phyloP scores from a whole-genome alignment of 2,329 filamentous ascomycete genomes.

The Exophiala spinifera region DNA sequence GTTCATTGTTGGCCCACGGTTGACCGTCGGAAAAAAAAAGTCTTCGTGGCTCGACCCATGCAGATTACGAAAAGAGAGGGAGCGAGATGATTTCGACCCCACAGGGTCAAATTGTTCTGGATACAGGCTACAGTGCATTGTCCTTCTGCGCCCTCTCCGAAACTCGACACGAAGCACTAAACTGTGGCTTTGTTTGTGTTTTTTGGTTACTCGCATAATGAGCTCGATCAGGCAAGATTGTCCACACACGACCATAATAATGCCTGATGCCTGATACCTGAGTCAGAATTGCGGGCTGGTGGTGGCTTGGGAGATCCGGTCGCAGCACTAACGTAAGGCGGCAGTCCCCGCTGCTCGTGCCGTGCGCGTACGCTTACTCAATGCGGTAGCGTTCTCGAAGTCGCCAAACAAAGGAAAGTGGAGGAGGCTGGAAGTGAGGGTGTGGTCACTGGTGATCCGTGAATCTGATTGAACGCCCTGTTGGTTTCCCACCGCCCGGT shows the following conservation, averaged over 20 bases:
- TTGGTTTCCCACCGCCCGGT: no score
- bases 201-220: neutral
- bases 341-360: neutral
- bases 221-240: neutral
- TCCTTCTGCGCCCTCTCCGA: neutral
- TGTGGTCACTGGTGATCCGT: no score
- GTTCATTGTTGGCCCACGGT: no score
- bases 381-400: conserved; percentile 17
- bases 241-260: no score
- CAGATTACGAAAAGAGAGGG: no score
- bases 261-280: neutral
- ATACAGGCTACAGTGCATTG: no score
- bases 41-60: no score
- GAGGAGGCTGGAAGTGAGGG: neutral
- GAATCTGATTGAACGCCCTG: neutral
- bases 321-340: neutral
- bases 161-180: neutral
- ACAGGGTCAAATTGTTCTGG: no score
- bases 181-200: neutral
- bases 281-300: neutral
- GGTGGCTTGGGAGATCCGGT: conserved; percentile 2
- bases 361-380: conserved; percentile 3
- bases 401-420: neutral
- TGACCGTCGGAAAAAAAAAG: no score
- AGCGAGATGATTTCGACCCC: no score